Conservation (phyloP, 2,329 filamentous ascomycete genomes). For the Juglanconis oblonga region DNA sequence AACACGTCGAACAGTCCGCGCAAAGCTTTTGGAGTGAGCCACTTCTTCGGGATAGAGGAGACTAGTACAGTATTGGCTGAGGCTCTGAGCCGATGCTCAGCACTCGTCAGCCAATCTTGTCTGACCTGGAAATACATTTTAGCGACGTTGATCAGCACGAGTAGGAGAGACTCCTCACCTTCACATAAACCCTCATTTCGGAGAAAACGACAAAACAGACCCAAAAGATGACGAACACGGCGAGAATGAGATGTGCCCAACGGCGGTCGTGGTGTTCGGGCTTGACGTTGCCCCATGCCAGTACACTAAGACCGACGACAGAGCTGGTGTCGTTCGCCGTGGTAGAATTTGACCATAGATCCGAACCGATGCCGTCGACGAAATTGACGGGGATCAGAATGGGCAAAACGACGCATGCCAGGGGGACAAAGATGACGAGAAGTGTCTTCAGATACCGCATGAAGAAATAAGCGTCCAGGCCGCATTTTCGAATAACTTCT, state of each 20-base stretch:
- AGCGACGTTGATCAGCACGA: neutral
- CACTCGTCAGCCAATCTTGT: slow-evolving; percentile 91
- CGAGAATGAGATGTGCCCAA: slow-evolving; percentile 81
- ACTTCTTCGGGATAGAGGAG: slow-evolving; percentile 84
- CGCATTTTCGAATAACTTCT: slow-evolving; percentile 91
- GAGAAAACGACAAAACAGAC: slow-evolving; percentile 84
- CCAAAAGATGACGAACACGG: slow-evolving; percentile 74
- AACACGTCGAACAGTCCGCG: slow-evolving; percentile 90
- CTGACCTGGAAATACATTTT: neutral
- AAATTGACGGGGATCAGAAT: slow-evolving; percentile 85
- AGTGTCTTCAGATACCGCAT: slow-evolving; percentile 77
- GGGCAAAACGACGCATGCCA: slow-evolving; percentile 74
- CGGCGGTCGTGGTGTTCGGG: slow-evolving; percentile 65
- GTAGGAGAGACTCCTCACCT: slow-evolving; percentile 55
- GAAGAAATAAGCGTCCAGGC: slow-evolving; percentile 96
- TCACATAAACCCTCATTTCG: slow-evolving; percentile 84
- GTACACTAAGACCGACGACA: slow-evolving; percentile 65
- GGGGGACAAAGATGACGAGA: slow-evolving; percentile 86
- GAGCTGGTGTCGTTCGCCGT: slow-evolving; percentile 38
- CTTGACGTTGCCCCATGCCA: slow-evolving; percentile 86
- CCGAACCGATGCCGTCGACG: slow-evolving; percentile 60
- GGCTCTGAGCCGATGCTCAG: slow-evolving; percentile 87
- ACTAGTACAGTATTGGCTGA: slow-evolving; percentile 96
- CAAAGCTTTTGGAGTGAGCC: slow-evolving; percentile 81
- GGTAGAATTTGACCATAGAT: slow-evolving; percentile 35